Evolutionary conservation across 2,329 filamentous ascomycete genomes (phyloP).

Genomic region (Ophiostoma piceae): DNA sequence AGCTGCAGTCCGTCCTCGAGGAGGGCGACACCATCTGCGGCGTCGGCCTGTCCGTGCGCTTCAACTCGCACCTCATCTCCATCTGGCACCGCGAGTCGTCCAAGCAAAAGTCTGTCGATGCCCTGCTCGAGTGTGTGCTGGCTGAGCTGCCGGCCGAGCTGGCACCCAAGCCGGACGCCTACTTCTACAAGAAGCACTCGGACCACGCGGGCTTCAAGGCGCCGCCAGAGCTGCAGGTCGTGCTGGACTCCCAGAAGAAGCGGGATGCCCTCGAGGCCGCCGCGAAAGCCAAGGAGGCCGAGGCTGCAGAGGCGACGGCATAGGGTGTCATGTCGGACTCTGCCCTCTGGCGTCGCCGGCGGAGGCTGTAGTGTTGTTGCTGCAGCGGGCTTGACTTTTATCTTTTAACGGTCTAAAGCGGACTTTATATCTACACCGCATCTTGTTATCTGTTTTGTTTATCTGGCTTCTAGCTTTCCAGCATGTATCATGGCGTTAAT

Average conservation of each 20-base stretch:
- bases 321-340: not conserved
- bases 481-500: conserved; percentile 21
- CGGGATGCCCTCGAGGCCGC: conserved; percentile 36
- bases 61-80: conserved; percentile 81
- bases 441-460: not conserved
- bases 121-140: conserved; percentile 66
- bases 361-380: not conserved
- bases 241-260: conserved; percentile 52
- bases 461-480: conserved; percentile 12
- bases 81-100: conserved; percentile 89
- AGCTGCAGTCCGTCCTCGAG: conserved; percentile 67
- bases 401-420: not conserved
- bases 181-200: conserved; percentile 83
- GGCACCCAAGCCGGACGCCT: conserved; percentile 63
- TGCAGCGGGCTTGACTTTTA: not conserved
- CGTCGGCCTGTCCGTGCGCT: conserved; percentile 78
- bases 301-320: not conserved
- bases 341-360: not conserved
- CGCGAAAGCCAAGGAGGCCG: not conserved
- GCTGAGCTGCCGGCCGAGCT: conserved; percentile 68
- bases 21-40: conserved; percentile 80
- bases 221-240: conserved; percentile 53
- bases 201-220: conserved; percentile 79
- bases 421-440: not conserved
- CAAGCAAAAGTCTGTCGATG: conserved; percentile 72